Percentiles rank a stretch among this genome's conserved stretches.
Conservation (phyloP, 2,329 filamentous ascomycete genomes). For the Venturia asperata region DNA sequence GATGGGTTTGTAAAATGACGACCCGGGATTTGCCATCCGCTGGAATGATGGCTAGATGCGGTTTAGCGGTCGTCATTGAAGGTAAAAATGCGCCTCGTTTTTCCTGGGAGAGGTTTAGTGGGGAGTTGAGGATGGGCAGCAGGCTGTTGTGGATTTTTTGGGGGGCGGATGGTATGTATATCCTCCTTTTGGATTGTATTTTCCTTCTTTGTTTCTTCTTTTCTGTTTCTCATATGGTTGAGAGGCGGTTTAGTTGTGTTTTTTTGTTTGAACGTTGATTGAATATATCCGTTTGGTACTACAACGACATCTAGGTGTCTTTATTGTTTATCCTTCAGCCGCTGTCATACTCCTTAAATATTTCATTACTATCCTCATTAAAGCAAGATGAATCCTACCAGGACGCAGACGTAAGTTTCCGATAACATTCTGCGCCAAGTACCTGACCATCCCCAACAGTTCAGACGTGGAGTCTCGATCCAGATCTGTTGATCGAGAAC, state of each 20-base stretch:
- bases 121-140: background rate
- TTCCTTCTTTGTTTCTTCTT: background rate
- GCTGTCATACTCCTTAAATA: too few relatives aligned
- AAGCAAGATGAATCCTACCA: too few relatives aligned
- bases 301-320: background rate
- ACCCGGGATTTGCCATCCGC: too few relatives aligned
- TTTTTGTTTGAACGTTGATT: constrained; percentile 46
- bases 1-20: too few relatives aligned
- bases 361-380: too few relatives aligned
- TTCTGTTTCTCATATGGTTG: background rate
- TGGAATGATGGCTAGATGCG: background rate
- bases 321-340: background rate
- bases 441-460: too few relatives aligned
- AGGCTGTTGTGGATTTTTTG: background rate
- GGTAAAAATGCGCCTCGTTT: background rate
- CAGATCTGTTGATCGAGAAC: too few relatives aligned
- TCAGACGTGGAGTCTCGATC: too few relatives aligned
- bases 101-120: constrained; percentile 10
- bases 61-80: constrained; percentile 10
- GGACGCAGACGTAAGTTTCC: too few relatives aligned
- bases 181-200: background rate
- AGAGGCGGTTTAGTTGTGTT: constrained; percentile 35
- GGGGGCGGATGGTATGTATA: background rate
- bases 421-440: too few relatives aligned
- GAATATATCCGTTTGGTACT: background rate